phyloP scores from a whole-genome alignment of 208 protist species.

The Crithidia mellificae region DNA sequence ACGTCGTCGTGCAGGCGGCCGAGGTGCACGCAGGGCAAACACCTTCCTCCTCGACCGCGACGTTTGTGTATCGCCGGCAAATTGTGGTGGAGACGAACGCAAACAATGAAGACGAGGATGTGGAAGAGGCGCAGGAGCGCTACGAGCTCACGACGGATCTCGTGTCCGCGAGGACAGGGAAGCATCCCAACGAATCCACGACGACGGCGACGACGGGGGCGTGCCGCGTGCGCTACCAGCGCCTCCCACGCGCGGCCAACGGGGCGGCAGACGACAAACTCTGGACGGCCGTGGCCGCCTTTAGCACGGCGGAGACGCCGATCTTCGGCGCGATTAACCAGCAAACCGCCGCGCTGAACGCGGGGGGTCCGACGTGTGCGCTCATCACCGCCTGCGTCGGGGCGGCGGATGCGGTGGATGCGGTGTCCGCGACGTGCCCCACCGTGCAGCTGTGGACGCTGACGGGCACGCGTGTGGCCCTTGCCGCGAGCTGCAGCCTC shows the following conservation, averaged over 20 bases:
- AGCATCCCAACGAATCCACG: too few relatives aligned
- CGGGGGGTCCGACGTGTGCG: background rate
- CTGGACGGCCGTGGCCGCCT: constrained; percentile 39
- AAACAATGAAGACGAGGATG: background rate
- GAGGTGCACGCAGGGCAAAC: background rate
- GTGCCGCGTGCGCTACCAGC: constrained; percentile 42
- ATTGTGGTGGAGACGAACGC: background rate
- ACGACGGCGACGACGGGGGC: background rate
- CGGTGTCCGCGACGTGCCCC: too few relatives aligned
- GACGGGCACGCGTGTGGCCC: constrained; percentile 36
- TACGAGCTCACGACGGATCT: too few relatives aligned
- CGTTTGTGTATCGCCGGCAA: constrained; percentile 51
- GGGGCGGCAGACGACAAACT: constrained; percentile 23
- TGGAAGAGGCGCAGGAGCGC: constrained; percentile 1
- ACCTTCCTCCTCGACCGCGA: constrained; percentile 4
- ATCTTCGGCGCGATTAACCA: constrained; percentile 9
- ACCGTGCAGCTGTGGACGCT: constrained; percentile 40
- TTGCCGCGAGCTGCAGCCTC: constrained; percentile 43
- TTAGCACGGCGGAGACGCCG: constrained; percentile 19
- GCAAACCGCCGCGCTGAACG: background rate
- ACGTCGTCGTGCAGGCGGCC: constrained; percentile 51
- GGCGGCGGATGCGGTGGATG: background rate
- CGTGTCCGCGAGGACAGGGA: too few relatives aligned
- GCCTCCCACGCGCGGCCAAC: constrained; percentile 45
- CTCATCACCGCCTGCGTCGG: constrained; percentile 28